These are phyloP conservation scores for Phaffia tasmanica DNA, from an alignment of 768 basidiomycete species.

Conservation along the genomic window DNA sequence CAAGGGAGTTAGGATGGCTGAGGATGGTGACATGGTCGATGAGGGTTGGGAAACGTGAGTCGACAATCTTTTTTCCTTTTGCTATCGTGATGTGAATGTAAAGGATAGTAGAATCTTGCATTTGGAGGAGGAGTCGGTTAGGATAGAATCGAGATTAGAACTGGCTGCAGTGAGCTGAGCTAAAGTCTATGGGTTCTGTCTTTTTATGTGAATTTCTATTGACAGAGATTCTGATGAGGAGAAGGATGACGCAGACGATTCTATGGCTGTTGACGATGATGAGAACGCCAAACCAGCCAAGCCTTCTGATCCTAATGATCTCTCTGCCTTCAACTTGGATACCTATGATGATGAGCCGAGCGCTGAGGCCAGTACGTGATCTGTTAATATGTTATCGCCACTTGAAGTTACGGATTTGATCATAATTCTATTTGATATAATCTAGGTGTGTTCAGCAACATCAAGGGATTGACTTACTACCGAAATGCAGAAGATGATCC, in stretches of 20 bases:
- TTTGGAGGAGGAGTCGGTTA: constrained; percentile 1
- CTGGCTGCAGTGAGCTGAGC: constrained; percentile 9
- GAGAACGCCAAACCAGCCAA: constrained; percentile 20
- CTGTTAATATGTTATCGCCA: constrained; percentile 23
- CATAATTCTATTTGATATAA: not conserved
- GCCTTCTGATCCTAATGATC: constrained; percentile 48
- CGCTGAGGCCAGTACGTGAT: constrained; percentile 36
- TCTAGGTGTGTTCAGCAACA: constrained; percentile 73
- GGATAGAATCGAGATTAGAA: not conserved
- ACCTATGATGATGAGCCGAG: constrained; percentile 73
- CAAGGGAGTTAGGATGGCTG: constrained; percentile 56
- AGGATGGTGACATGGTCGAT: constrained; percentile 48
- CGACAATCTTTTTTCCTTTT: constrained; percentile 12
- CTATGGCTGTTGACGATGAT: constrained; percentile 28
- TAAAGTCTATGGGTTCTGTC: not conserved
- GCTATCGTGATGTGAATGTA: constrained; percentile 25
- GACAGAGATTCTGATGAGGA: constrained; percentile 25
- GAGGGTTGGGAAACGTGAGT: constrained; percentile 82
- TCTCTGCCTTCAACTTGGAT: constrained; percentile 80
- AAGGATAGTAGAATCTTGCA: constrained; percentile 23
- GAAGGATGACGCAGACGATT: constrained; percentile 32
- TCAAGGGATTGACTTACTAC: constrained; percentile 88
- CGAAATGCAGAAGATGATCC: constrained; percentile 87
- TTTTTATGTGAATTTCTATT: constrained; percentile 40
- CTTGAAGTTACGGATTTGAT: not conserved